Evolutionary conservation across 2,329 filamentous ascomycete species (phyloP), one percentile per base, ranked within the genome.

Genomic region (Sporothrix euskadiensis): DNA sequence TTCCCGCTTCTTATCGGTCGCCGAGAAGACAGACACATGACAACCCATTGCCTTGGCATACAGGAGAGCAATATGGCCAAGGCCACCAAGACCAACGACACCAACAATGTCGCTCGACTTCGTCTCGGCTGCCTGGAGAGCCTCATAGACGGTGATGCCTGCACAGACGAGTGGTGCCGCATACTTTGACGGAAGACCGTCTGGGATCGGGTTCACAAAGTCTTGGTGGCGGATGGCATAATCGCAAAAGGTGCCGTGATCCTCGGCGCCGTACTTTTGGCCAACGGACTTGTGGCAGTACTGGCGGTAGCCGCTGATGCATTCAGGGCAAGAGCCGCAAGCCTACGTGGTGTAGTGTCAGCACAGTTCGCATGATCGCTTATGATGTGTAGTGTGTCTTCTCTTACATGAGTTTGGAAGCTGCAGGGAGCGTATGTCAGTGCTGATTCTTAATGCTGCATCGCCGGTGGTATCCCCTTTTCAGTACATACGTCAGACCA

Each of bases 401-500:
- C 9, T 41, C 66, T 22, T 56, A 56, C 66, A 41, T 69, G 66
- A 1, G 66, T 56, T 41, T 69, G 66, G n/a, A 69, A 69, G 32
- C 66, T 69, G 30, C 26, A 22, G 0, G 26, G 9, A 19, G 14
- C 10, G 63, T 30, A 10, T 32, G 65, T 69, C 39, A 54, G 65
- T 54, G 22, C 63, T 44, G 65, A 39, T 14, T 30, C 2, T 59
- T 9, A 19, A 35, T 8, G 10, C 35, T 35, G 26, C 52, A 56
- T 56, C 12, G n/a, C 22, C 14, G 14, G 26, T 9, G 16, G 26
- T 41, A 52, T 16, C 19, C 54, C 7, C 30, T 49, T 49, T 1
- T 44, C 14, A 57, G 9, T 30, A 97, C 86, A 94, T 94, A 97
- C 85, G 93, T 97, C 82, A 98, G 88, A 80, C 94, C 94, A 75